phyloP scores from a whole-genome alignment of 192 early-diverging fungal genomes.

The Podila minutissima region DNA sequence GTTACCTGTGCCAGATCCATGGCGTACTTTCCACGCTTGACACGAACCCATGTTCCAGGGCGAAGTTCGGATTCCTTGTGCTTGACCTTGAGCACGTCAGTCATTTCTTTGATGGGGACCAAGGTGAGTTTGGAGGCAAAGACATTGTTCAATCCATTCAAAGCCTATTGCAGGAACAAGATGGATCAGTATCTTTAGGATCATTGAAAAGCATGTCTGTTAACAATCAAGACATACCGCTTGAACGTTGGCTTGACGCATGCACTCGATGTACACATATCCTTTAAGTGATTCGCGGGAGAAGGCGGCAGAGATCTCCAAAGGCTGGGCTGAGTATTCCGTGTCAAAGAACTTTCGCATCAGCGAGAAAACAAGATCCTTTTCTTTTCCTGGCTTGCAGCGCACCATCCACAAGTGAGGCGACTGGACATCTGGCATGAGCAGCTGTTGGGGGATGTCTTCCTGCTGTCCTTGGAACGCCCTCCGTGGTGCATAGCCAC shows the following conservation, averaged over 20 bases:
- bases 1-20: conserved; percentile 92
- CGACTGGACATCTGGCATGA: conserved; percentile 87
- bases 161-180: conserved; percentile 51
- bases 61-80: conserved; percentile 69
- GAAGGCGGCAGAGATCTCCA: conserved; percentile 85
- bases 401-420: conserved; percentile 92
- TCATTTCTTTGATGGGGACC: conserved; percentile 93
- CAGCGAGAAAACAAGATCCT: conserved; percentile 81
- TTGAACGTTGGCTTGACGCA: conserved; percentile 81
- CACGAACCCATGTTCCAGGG: conserved; percentile 84
- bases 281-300: conserved; percentile 85
- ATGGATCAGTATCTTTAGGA: neutral
- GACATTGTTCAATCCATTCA: conserved; percentile 81
- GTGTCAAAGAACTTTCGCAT: conserved; percentile 82
- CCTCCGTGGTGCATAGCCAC: conserved; percentile 54
- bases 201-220: neutral
- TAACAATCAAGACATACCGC: conserved; percentile 36
- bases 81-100: conserved; percentile 85
- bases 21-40: conserved; percentile 92
- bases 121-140: conserved; percentile 76
- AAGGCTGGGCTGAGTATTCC: conserved; percentile 64
- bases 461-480: conserved; percentile 61
- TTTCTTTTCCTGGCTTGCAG: conserved; percentile 90
- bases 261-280: conserved; percentile 93
- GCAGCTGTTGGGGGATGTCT: conserved; percentile 78